These are phyloP conservation scores for Metschnikowia santaceciliae DNA, from an alignment of 805 yeast genomes.

Conservation along the genomic window DNA sequence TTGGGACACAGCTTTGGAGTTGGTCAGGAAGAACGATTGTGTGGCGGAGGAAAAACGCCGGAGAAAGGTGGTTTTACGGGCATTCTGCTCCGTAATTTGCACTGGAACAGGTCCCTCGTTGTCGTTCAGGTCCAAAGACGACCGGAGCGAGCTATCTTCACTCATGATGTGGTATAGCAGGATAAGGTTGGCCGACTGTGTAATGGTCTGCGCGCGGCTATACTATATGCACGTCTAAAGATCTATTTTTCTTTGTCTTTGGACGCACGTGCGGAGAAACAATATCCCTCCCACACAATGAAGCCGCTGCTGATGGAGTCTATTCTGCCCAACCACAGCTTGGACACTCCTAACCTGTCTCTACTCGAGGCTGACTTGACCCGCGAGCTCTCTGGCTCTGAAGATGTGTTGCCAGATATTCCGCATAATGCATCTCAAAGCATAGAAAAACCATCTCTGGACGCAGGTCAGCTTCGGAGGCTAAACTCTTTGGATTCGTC, in stretches of 20 bases:
- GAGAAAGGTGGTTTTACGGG: conserved; percentile 5
- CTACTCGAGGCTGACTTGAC: background rate
- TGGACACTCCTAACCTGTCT: background rate
- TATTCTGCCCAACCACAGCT: conserved; percentile 3
- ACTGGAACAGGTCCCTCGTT: conserved; percentile 8
- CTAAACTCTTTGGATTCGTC: background rate
- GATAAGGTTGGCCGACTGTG: background rate
- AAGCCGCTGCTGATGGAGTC: background rate
- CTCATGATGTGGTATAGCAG: background rate
- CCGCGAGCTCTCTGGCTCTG: background rate
- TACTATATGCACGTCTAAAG: background rate
- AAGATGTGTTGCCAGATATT: background rate
- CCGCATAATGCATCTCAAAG: background rate
- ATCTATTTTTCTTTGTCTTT: background rate
- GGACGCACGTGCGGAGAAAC: background rate
- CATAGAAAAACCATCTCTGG: background rate
- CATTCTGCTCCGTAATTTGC: conserved; percentile 8
- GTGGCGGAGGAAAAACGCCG: conserved; percentile 19
- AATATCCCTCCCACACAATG: background rate
- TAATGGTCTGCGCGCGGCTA: background rate
- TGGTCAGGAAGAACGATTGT: conserved; percentile 7
- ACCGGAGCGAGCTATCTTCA: background rate
- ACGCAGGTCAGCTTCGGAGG: background rate
- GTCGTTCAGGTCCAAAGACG: conserved; percentile 7
- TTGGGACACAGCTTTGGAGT: background rate